Evolutionary conservation across 306 rosid species (phyloP), one percentile per base, ranked within the genome.

Genomic region (Mimosa bimucronata): DNA sequence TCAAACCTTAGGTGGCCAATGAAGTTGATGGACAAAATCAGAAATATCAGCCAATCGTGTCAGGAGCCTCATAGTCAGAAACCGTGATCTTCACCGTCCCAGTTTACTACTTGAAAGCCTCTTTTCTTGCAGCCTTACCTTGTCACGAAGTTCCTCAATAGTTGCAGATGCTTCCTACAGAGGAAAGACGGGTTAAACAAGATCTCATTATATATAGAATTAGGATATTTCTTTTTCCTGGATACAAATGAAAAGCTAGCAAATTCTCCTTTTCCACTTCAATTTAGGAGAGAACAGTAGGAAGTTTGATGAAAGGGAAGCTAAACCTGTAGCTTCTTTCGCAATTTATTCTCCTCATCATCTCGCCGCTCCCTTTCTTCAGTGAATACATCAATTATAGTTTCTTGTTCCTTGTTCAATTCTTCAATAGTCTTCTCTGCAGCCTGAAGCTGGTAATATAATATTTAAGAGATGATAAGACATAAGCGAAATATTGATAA

Each of bases 291-390:
- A 9, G 45, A 14, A 55, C 12, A 13, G 44, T 7, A 30, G n/a
- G 31, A 6, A 19, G 11, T 12, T 66, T 66, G 29, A 41, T 34
- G 7, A 44, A 44, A 14, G 60, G 14, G 13, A 1, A 28, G 40
- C 40, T 26, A 88, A 86, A 87, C 95, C 91, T 87, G 88, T 44
- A 91, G 84, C 90, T 89, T 93, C 80, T 81, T 85, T 78, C 97
- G 89, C 91, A 96, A 81, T 70, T 44, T 84, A 80, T 28, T 83
- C 82, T 91, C 99, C 86, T 87, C 97, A 6, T 69, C 46, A 65
- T 90, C 91, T 23, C 97, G 90, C 18, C 94, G 88, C 25, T 93
- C 94, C 86, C 97, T 88, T 80, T 96, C 99, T 80, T 91, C 99
- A 0, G 97, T 68, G 82, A 96, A 91, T 74, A 93, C 86, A 57